These are phyloP conservation scores for Aspergillaceae sp. DNA, from an alignment of 2,329 filamentous ascomycete species.

Conservation along the genomic window DNA sequence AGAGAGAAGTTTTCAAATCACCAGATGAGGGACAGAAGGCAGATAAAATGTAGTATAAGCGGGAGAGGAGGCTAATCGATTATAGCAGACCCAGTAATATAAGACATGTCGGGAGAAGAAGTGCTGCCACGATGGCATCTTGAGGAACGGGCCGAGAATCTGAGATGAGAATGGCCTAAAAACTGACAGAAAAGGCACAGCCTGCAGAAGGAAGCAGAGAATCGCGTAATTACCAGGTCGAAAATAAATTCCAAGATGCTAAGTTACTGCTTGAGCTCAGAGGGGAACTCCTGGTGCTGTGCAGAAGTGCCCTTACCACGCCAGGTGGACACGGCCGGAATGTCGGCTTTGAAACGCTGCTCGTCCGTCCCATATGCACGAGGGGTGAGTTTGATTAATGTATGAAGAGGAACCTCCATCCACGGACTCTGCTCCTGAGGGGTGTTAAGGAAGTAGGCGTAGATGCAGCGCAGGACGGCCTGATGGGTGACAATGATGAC, in stretches of 20 bases:
- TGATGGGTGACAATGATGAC: conserved; percentile 98
- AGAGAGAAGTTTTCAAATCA: no score
- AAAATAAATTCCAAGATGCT: background rate
- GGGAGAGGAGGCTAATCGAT: background rate
- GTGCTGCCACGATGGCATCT: background rate
- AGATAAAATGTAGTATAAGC: background rate
- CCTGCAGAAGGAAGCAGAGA: conserved; percentile 2
- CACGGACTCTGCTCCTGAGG: conserved; percentile 87
- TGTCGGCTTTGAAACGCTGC: conserved; percentile 77
- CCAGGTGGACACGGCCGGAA: conserved; percentile 94
- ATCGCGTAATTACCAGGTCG: background rate
- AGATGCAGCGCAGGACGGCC: conserved; percentile 92
- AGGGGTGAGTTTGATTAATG: conserved; percentile 90
- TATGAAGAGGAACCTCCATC: conserved; percentile 98
- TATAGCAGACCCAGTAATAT: background rate
- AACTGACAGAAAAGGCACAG: conserved; percentile 5
- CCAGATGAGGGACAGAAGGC: background rate
- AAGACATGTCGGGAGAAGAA: background rate
- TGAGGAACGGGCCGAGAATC: background rate
- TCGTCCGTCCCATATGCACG: conserved; percentile 90
- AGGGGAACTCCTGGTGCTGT: conserved; percentile 58
- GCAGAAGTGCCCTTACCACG: conserved; percentile 86
- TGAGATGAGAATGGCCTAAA: background rate
- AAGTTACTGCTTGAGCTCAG: conserved; percentile 11
- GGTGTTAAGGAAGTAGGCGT: conserved; percentile 98